These are phyloP conservation scores for Colletotrichum trifolii DNA, from an alignment of 2,329 filamentous ascomycete species.

Conservation along the genomic window DNA sequence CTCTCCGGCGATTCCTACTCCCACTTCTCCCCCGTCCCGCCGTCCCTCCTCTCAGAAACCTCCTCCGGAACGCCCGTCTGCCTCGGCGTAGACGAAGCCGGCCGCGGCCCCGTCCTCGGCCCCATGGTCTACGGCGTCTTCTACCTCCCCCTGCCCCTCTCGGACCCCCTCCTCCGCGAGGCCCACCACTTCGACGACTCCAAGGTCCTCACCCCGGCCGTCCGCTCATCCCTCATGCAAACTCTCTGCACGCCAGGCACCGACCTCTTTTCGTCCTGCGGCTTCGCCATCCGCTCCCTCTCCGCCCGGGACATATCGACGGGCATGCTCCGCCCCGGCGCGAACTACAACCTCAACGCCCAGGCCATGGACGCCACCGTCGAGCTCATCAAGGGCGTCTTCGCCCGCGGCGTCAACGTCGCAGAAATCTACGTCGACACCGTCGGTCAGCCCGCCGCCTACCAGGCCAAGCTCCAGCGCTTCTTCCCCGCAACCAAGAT, in stretches of 20 bases:
- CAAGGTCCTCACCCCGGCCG: conserved; percentile 86
- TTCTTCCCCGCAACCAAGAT: conserved; percentile 83
- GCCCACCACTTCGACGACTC: conserved; percentile 94
- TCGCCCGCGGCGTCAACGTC: conserved; percentile 82
- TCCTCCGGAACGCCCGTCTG: conserved; percentile 61
- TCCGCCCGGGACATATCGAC: conserved; percentile 86
- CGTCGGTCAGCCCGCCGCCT: conserved; percentile 82
- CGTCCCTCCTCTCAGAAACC: conserved; percentile 58
- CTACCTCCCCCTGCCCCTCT: conserved; percentile 78
- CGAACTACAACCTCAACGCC: conserved; percentile 89
- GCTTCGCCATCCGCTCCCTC: conserved; percentile 85
- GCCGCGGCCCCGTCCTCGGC: conserved; percentile 91
- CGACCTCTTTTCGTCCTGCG: conserved; percentile 67
- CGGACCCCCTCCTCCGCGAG: conserved; percentile 78
- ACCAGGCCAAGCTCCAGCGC: conserved; percentile 85
- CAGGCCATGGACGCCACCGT: conserved; percentile 95
- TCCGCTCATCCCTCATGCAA: conserved; percentile 77
- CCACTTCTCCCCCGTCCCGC: conserved; percentile 77
- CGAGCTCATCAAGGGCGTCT: conserved; percentile 80
- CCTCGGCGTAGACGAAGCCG: conserved; percentile 93
- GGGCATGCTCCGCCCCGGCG: conserved; percentile 76
- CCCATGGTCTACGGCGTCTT: conserved; percentile 79
- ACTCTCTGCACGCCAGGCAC: conserved; percentile 74
- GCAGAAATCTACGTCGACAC: conserved; percentile 95
- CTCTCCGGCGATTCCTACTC: conserved; percentile 75